Percentiles rank a stretch among this genome's conserved stretches.
These are phyloP conservation scores for Porcisia hertigi DNA, from an alignment of 208 protist genomes.

Conservation along the genomic window DNA sequence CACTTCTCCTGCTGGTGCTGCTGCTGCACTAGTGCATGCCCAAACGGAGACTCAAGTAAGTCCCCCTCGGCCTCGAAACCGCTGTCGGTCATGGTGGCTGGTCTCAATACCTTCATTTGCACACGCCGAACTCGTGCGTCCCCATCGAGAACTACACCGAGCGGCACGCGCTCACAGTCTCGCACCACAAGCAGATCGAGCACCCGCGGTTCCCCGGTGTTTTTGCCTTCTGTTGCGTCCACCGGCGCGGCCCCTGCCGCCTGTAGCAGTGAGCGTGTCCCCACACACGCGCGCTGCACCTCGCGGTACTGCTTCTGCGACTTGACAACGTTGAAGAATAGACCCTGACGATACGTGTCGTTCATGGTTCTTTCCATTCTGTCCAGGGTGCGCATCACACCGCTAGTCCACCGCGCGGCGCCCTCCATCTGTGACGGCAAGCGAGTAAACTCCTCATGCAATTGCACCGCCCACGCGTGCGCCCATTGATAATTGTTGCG, in stretches of 20 bases:
- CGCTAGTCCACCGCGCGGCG: slow-evolving; percentile 14
- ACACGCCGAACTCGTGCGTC: slow-evolving; percentile 22
- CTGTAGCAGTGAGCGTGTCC: neutral
- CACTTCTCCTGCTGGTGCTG: neutral
- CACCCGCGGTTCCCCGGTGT: neutral
- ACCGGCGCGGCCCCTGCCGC: neutral
- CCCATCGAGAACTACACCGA: slow-evolving; percentile 57
- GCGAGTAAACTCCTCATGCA: slow-evolving; percentile 32
- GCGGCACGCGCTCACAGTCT: slow-evolving; percentile 9
- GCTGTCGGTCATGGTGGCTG: neutral
- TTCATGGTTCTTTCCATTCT: slow-evolving; percentile 62
- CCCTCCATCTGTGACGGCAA: slow-evolving; percentile 57
- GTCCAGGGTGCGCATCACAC: slow-evolving; percentile 33
- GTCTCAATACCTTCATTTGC: slow-evolving; percentile 10
- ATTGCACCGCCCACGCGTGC: slow-evolving; percentile 38
- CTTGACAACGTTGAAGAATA: slow-evolving; percentile 58
- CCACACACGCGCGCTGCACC: neutral
- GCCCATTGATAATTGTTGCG: slow-evolving; percentile 30
- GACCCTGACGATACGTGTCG: slow-evolving; percentile 32
- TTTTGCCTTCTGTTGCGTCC: neutral
- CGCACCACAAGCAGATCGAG: slow-evolving; percentile 28
- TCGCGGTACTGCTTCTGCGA: slow-evolving; percentile 14
- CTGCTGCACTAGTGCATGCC: slow-evolving; percentile 4
- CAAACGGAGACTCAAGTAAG: slow-evolving; percentile 29
- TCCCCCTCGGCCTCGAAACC: slow-evolving; percentile 1